A percentile compares a stretch with the other conserved stretches of the same genome.
phyloP scores from a whole-genome alignment of 768 basidiomycete species.

The Termitomyces sp. region DNA sequence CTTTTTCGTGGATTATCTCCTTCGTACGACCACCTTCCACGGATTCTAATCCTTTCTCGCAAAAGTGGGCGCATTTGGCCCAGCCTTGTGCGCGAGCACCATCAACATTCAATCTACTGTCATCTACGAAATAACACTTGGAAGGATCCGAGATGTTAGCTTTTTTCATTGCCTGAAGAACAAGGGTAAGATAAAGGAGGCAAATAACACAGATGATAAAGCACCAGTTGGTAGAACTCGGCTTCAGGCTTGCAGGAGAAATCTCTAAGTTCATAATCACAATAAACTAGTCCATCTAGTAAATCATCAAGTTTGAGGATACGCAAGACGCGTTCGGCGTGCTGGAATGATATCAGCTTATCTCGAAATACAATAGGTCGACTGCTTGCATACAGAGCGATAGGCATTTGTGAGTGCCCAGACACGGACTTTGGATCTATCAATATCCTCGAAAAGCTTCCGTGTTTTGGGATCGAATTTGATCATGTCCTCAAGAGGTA shows the following conservation, averaged over 20 bases:
- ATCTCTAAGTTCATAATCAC: conserved; percentile 62
- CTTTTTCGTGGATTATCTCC: conserved; percentile 35
- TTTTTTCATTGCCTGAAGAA: conserved; percentile 53
- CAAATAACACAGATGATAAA: not conserved
- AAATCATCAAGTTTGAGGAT: conserved; percentile 71
- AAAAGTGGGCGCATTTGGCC: conserved; percentile 72
- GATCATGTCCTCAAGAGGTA: conserved; percentile 80
- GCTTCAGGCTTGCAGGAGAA: conserved; percentile 82
- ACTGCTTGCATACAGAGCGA: conserved; percentile 42
- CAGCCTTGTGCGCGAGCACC: conserved; percentile 64
- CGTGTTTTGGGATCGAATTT: conserved; percentile 55
- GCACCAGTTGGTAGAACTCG: conserved; percentile 65
- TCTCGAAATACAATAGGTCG: not conserved
- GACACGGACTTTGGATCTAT: conserved; percentile 68
- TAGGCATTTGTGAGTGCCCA: conserved; percentile 91
- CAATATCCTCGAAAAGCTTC: conserved; percentile 72
- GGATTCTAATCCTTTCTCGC: conserved; percentile 57
- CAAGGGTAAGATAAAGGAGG: not conserved
- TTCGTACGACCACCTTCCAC: conserved; percentile 59
- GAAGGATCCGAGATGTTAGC: conserved; percentile 59
- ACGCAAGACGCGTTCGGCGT: conserved; percentile 72
- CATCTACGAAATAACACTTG: conserved; percentile 78
- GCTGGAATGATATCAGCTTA: conserved; percentile 35
- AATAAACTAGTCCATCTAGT: conserved; percentile 72
- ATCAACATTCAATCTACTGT: conserved; percentile 64